Percentiles rank a stretch among this genome's conserved stretches.
phyloP scores from a whole-genome alignment of 2,329 filamentous ascomycete species.

The Exophiala calicioides region DNA sequence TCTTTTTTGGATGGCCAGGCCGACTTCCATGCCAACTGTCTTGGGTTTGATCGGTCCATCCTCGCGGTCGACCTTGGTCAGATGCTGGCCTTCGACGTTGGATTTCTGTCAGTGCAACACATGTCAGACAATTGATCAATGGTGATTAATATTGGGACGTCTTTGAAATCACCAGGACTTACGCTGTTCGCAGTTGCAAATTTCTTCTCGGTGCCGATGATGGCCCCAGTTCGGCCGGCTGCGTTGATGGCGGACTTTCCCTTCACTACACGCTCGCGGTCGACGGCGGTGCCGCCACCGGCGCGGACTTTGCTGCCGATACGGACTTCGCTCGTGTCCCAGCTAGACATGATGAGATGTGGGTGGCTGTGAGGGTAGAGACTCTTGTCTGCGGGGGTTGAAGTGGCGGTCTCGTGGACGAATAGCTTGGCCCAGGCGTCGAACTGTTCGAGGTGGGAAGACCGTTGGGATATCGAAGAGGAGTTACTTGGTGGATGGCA shows the following conservation, averaged over 20 bases:
- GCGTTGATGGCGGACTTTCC: conserved; percentile 85
- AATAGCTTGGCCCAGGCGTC: neutral
- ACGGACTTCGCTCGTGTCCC: conserved; percentile 86
- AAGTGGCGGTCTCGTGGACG: neutral
- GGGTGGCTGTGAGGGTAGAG: neutral
- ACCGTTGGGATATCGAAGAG: neutral
- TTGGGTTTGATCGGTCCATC: conserved; percentile 98
- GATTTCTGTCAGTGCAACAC: conserved; percentile 43
- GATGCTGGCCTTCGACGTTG: conserved; percentile 77
- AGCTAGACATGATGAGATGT: conserved; percentile 41
- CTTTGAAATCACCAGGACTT: conserved; percentile 48
- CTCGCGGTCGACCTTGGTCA: conserved; percentile 95
- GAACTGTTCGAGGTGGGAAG: too few species aligned
- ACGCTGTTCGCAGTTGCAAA: conserved; percentile 74
- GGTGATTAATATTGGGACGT: neutral
- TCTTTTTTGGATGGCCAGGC: conserved; percentile 76
- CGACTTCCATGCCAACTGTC: conserved; percentile 78
- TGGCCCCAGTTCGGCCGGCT: conserved; percentile 74
- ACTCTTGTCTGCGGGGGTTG: conserved; percentile 3
- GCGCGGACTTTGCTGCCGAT: conserved; percentile 83
- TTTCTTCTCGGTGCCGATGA: conserved; percentile 93
- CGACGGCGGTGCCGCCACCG: conserved; percentile 44
- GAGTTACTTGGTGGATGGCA: neutral
- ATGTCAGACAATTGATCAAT: neutral
- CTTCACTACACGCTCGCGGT: conserved; percentile 85